Conservation (phyloP, 495 filamentous ascomycete genomes). For the Xylaria curta region DNA sequence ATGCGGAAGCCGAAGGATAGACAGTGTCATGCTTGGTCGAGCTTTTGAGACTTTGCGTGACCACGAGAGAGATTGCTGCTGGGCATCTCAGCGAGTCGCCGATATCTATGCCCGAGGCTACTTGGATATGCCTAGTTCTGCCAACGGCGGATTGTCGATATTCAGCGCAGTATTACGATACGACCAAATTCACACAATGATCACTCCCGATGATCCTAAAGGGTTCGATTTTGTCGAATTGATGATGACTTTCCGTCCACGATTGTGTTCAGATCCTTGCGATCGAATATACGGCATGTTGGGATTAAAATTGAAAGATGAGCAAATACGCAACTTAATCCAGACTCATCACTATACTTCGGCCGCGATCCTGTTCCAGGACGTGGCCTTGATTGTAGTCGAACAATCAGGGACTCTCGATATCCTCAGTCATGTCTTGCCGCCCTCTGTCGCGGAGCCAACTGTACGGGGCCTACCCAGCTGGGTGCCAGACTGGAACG, state of each 20-base stretch:
- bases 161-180: background rate
- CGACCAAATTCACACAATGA: background rate
- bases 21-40: background rate
- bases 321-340: background rate
- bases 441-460: background rate
- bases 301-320: background rate
- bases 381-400: background rate
- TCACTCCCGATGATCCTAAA: background rate
- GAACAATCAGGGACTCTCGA: background rate
- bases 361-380: background rate
- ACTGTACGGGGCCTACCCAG: background rate
- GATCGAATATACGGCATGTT: constrained; percentile 1
- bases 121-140: background rate
- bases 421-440: background rate
- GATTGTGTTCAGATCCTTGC: background rate
- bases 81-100: background rate
- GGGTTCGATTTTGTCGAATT: background rate
- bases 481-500: constrained; percentile 4
- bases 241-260: background rate
- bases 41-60: background rate
- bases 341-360: background rate
- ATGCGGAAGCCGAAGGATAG: background rate
- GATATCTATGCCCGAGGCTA: background rate
- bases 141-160: background rate
- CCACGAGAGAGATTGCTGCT: background rate